These are phyloP conservation scores for Neofusicoccum laricinum DNA, from an alignment of 2,329 filamentous ascomycete species.

Conservation along the genomic window DNA sequence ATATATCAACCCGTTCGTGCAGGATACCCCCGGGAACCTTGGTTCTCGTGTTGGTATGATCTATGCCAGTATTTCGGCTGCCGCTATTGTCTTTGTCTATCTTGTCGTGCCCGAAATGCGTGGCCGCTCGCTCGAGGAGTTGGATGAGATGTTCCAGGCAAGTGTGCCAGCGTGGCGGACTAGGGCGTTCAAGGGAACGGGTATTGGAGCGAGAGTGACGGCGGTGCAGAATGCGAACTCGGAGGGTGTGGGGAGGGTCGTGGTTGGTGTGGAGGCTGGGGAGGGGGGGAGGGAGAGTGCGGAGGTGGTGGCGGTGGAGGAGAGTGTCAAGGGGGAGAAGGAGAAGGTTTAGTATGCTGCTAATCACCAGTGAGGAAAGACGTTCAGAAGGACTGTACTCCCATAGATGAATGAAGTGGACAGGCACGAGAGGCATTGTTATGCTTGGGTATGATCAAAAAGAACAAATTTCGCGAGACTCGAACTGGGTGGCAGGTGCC, in stretches of 20 bases:
- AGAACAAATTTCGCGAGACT: too few relatives aligned
- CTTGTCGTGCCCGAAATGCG: slow-evolving; percentile 57
- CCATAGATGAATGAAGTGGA: too few relatives aligned
- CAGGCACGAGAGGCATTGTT: too few relatives aligned
- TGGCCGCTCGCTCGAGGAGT: slow-evolving; percentile 25
- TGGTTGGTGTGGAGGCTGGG: background rate
- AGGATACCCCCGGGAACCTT: slow-evolving; percentile 23
- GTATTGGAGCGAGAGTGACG: background rate
- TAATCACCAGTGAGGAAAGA: too few relatives aligned
- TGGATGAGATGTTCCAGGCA: slow-evolving; percentile 30
- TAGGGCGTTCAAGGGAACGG: background rate
- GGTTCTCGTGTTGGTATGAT: slow-evolving; percentile 28
- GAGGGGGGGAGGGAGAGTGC: background rate
- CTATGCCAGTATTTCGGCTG: slow-evolving; percentile 16
- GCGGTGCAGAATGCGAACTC: background rate
- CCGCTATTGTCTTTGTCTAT: slow-evolving; percentile 45
- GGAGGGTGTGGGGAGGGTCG: background rate
- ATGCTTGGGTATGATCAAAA: too few relatives aligned
- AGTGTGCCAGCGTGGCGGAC: slow-evolving; percentile 20
- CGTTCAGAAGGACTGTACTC: too few relatives aligned
- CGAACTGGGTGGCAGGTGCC: too few relatives aligned
- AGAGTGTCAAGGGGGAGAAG: background rate
- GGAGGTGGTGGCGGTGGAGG: background rate
- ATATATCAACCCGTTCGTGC: background rate
- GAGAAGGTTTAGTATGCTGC: background rate